These are phyloP conservation scores for Hypomontagnella submonticulosa DNA, from an alignment of 495 filamentous ascomycete species.

Conservation along the genomic window DNA sequence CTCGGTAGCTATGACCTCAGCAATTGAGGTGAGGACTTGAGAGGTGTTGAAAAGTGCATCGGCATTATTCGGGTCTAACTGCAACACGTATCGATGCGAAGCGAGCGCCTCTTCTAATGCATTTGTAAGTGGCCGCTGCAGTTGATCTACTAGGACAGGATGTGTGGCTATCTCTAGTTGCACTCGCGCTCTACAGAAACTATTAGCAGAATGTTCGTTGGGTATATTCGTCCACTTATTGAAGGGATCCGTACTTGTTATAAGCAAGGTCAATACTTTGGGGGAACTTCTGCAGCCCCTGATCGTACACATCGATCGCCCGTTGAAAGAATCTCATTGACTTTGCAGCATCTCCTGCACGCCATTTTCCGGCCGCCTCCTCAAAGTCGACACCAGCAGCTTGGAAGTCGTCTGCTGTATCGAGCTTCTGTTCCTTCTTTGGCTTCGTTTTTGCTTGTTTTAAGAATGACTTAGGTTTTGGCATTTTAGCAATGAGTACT, in stretches of 20 bases:
- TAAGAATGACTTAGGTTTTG: slow-evolving; percentile 20
- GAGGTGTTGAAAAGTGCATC: slow-evolving; percentile 75
- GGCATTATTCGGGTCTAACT: slow-evolving; percentile 68
- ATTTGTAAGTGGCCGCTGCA: slow-evolving; percentile 59
- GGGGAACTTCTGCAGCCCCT: slow-evolving; percentile 67
- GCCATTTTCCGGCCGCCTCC: slow-evolving; percentile 77
- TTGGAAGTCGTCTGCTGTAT: slow-evolving; percentile 43
- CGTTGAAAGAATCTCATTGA: slow-evolving; percentile 73
- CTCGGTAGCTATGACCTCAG: slow-evolving; percentile 61
- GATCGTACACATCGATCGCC: slow-evolving; percentile 70
- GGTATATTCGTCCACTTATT: not conserved
- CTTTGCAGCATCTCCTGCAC: slow-evolving; percentile 74
- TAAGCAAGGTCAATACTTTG: slow-evolving; percentile 75
- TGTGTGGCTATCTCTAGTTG: slow-evolving; percentile 75
- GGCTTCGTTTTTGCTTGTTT: slow-evolving; percentile 24
- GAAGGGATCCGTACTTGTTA: slow-evolving; percentile 62
- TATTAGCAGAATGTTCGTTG: not conserved
- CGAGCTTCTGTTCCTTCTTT: slow-evolving; percentile 32
- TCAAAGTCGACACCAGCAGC: slow-evolving; percentile 72
- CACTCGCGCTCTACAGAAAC: slow-evolving; percentile 59
- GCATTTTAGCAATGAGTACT: slow-evolving; percentile 11
- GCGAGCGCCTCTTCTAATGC: slow-evolving; percentile 66
- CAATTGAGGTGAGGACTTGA: slow-evolving; percentile 74
- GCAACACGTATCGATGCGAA: slow-evolving; percentile 69
- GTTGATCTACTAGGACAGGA: slow-evolving; percentile 62